Conservation (phyloP, 331 rosid genomes). For the Malus hybrid region DNA sequence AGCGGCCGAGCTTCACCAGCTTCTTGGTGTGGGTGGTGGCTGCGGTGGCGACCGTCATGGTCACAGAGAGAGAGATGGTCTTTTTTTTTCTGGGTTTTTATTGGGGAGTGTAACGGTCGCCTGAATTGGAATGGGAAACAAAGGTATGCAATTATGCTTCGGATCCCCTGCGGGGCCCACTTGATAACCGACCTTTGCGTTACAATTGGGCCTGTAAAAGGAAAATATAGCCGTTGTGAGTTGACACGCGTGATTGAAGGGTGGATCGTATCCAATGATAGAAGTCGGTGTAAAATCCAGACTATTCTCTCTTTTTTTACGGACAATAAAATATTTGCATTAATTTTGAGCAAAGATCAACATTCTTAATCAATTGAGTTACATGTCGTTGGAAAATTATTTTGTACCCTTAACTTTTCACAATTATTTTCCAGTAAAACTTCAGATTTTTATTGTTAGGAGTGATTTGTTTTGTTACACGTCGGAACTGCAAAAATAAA, state of each 20-base stretch:
- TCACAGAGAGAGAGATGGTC: neutral
- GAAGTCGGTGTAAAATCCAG: neutral
- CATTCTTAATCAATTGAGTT: no score
- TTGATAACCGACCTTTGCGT: neutral
- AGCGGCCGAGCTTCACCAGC: constrained; percentile 34
- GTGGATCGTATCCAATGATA: constrained; percentile 13
- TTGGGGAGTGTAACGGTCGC: constrained; percentile 15
- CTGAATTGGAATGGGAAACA: constrained; percentile 12
- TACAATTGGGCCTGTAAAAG: neutral
- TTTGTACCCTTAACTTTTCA: no score
- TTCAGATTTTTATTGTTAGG: no score
- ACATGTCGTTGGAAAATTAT: no score
- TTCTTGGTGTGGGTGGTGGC: constrained; percentile 39
- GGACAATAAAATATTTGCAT: no score
- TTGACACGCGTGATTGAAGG: neutral
- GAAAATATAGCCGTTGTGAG: constrained; percentile 22
- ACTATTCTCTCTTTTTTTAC: neutral
- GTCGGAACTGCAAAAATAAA: no score
- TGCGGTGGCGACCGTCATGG: constrained; percentile 36
- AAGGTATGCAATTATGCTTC: neutral
- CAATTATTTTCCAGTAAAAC: no score
- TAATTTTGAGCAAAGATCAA: no score
- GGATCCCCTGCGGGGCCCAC: neutral
- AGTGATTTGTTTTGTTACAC: no score
- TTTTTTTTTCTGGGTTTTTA: neutral